Conservation (phyloP, 2,329 filamentous ascomycete genomes). For the Pestalotiopsis sp. region DNA sequence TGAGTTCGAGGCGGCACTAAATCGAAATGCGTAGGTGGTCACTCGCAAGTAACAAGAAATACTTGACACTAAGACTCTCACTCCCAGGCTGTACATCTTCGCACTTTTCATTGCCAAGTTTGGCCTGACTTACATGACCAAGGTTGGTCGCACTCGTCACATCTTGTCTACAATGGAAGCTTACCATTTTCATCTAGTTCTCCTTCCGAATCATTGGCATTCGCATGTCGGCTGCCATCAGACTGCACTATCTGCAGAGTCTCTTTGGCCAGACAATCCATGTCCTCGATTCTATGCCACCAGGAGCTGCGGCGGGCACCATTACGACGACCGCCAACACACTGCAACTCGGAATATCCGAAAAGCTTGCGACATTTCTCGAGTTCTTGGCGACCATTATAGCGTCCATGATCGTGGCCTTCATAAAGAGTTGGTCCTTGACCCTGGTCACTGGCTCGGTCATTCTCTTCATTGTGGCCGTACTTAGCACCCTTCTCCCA, state of each 20-base stretch:
- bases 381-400: constrained; percentile 58
- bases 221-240: constrained; percentile 61
- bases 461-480: constrained; percentile 57
- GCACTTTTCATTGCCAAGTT: constrained; percentile 72
- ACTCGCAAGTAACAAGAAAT: not conserved
- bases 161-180: not conserved
- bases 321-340: constrained; percentile 67
- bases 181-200: constrained; percentile 40
- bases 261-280: constrained; percentile 69
- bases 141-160: constrained; percentile 37
- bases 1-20: constrained; percentile 44
- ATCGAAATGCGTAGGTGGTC: constrained; percentile 46
- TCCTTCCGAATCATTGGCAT: constrained; percentile 65
- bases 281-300: constrained; percentile 67
- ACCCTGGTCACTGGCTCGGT: constrained; percentile 62
- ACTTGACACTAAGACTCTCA: not conserved
- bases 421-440: constrained; percentile 60
- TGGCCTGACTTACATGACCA: constrained; percentile 63
- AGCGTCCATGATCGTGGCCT: constrained; percentile 56
- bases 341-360: constrained; percentile 67
- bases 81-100: constrained; percentile 65
- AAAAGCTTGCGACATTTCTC: constrained; percentile 62
- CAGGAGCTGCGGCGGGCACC: constrained; percentile 63
- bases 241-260: constrained; percentile 65
- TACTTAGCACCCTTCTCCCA: constrained; percentile 53